Percentiles rank a stretch among this genome's conserved stretches.
Evolutionary conservation across 2,329 filamentous ascomycete species (phyloP).

Genomic region (Aspergillus latus): DNA sequence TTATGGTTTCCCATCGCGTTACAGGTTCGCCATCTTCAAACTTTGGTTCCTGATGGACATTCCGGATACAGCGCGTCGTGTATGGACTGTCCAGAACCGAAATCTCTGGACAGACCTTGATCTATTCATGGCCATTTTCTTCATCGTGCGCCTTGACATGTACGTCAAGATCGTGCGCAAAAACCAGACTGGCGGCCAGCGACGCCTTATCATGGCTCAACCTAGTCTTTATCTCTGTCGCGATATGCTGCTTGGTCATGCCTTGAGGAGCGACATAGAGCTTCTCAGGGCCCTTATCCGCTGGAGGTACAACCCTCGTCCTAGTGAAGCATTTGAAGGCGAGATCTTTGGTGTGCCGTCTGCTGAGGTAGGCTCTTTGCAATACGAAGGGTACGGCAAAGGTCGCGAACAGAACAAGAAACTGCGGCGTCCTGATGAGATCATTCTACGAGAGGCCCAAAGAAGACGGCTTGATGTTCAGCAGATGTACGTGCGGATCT

Average conservation of each 20-base stretch:
- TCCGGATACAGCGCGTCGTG: conserved; percentile 56
- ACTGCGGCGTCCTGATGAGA: conserved; percentile 58
- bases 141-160: conserved; percentile 72
- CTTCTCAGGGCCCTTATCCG: conserved; percentile 58
- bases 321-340: conserved; percentile 20
- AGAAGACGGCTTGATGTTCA: not conserved
- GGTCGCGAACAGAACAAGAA: conserved; percentile 26
- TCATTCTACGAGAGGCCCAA: conserved; percentile 59
- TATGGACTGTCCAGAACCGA: conserved; percentile 54
- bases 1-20: conserved; percentile 54
- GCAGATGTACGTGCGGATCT: conserved; percentile 56
- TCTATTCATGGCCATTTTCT: conserved; percentile 61
- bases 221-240: conserved; percentile 57
- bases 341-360: conserved; percentile 55
- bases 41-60: conserved; percentile 74
- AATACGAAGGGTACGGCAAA: conserved; percentile 37
- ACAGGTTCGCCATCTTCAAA: conserved; percentile 57
- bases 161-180: conserved; percentile 60
- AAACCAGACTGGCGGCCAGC: conserved; percentile 50
- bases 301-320: conserved; percentile 52
- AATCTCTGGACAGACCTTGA: conserved; percentile 60
- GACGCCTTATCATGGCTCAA: conserved; percentile 62
- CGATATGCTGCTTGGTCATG: conserved; percentile 54
- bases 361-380: conserved; percentile 52
- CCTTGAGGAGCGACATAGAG: conserved; percentile 52